Conservation (phyloP, 345 rosid species). For the Geranium brycei region DNA sequence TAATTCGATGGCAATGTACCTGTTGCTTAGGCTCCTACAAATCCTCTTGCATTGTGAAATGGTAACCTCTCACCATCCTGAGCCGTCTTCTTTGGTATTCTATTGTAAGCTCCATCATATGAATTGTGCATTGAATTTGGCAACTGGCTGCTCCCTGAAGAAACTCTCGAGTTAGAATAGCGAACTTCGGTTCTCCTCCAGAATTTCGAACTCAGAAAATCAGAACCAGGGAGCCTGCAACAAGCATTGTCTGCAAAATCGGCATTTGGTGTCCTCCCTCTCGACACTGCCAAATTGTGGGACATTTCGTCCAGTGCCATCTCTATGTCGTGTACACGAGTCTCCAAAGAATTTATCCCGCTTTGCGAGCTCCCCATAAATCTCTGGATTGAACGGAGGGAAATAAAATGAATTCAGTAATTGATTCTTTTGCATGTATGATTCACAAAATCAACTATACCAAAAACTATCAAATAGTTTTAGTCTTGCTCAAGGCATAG, state of each 20-base stretch:
- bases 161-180: slow-evolving; percentile 26
- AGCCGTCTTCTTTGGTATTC: not conserved
- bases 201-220: slow-evolving; percentile 70
- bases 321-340: slow-evolving; percentile 75
- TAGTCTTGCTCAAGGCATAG: not conserved
- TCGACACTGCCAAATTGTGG: slow-evolving; percentile 47
- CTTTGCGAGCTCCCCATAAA: slow-evolving; percentile 82
- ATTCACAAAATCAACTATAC: not conserved
- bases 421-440: not conserved
- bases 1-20: not conserved
- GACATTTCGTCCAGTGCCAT: slow-evolving; percentile 83
- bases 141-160: slow-evolving; percentile 20
- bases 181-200: slow-evolving; percentile 67
- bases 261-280: slow-evolving; percentile 41
- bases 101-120: slow-evolving; percentile 7
- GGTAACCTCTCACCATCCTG: not conserved
- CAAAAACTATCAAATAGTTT: not conserved
- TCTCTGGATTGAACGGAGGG: slow-evolving; percentile 29
- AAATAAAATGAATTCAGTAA: too few species aligned
- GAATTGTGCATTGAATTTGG: slow-evolving; percentile 10
- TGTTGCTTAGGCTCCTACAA: not conserved
- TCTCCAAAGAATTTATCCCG: slow-evolving; percentile 71
- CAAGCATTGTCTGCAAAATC: slow-evolving; percentile 48
- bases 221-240: slow-evolving; percentile 77
- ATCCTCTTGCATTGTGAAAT: not conserved